These are phyloP conservation scores for Ilyonectria mors-panacis DNA, from an alignment of 2,329 filamentous ascomycete species.

Conservation along the genomic window DNA sequence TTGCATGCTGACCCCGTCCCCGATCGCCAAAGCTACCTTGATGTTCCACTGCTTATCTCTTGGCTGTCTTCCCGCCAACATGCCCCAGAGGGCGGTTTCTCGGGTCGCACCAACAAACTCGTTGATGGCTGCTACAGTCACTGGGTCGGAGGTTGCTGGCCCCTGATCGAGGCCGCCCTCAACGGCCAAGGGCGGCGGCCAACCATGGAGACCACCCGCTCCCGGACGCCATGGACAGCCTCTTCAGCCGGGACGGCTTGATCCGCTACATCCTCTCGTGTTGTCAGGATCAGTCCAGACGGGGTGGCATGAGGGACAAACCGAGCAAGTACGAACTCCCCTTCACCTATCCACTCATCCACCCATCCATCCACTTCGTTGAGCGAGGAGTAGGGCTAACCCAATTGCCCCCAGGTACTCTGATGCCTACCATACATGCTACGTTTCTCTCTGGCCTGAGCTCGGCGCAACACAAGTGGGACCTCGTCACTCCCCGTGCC, in stretches of 20 bases:
- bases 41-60: slow-evolving; percentile 82
- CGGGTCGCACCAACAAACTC: slow-evolving; percentile 95
- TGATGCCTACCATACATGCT: slow-evolving; percentile 94
- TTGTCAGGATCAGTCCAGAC: slow-evolving; percentile 80
- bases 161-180: slow-evolving; percentile 86
- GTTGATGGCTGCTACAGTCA: slow-evolving; percentile 99
- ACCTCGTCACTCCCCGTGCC: slow-evolving; percentile 55
- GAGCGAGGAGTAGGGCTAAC: slow-evolving; percentile 31
- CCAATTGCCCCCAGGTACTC: slow-evolving; percentile 68
- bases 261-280: slow-evolving; percentile 92
- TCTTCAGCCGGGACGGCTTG: slow-evolving; percentile 88
- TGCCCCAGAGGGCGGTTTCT: slow-evolving; percentile 91
- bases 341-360: slow-evolving; percentile 28
- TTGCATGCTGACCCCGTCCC: slow-evolving; percentile 53
- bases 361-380: slow-evolving; percentile 30
- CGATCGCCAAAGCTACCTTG: slow-evolving; percentile 72
- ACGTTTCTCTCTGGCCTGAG: slow-evolving; percentile 91
- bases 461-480: slow-evolving; percentile 81
- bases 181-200: slow-evolving; percentile 60
- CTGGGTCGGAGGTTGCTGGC: slow-evolving; percentile 97
- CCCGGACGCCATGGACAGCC: slow-evolving; percentile 57
- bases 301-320: slow-evolving; percentile 92
- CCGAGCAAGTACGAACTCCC: slow-evolving; percentile 80
- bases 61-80: slow-evolving; percentile 95
- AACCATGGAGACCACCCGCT: slow-evolving; percentile 47